Conservation (phyloP, 441 rosid species). For the Euphorbia corollata region DNA sequence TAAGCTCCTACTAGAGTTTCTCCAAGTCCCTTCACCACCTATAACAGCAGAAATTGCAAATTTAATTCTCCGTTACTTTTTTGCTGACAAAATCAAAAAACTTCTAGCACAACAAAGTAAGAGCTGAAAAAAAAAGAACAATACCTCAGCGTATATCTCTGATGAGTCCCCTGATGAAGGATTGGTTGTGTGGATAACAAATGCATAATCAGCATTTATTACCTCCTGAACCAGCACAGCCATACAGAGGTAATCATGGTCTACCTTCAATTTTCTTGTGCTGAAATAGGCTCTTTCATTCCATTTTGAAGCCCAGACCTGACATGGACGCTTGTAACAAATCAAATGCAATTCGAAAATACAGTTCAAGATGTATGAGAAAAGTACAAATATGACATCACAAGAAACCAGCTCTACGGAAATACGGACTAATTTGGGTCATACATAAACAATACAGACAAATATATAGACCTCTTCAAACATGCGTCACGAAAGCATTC, state of each 20-base stretch:
- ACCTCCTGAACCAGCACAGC: slow-evolving; percentile 97
- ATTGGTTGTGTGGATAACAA: slow-evolving; percentile 95
- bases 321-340: slow-evolving; percentile 10
- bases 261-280: slow-evolving; percentile 73
- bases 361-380: no score
- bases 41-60: slow-evolving; percentile 17
- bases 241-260: slow-evolving; percentile 93
- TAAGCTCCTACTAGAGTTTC: slow-evolving; percentile 98
- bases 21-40: slow-evolving; percentile 97
- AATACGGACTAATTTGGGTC: neutral
- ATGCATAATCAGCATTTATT: slow-evolving; percentile 92
- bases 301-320: slow-evolving; percentile 99
- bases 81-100: slow-evolving; percentile 3
- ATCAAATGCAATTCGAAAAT: slow-evolving; percentile 17
- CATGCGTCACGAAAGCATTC: neutral
- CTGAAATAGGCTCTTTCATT: slow-evolving; percentile 98
- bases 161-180: slow-evolving; percentile 91
- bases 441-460: neutral
- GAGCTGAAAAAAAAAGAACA: no score
- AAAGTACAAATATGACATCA: no score
- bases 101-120: neutral
- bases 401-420: no score
- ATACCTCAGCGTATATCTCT: slow-evolving; percentile 95
- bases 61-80: slow-evolving; percentile 16
- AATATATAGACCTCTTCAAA: neutral